Evolutionary conservation across 2,329 filamentous ascomycete genomes (phyloP).

Genomic region (Colletotrichum magnum): DNA sequence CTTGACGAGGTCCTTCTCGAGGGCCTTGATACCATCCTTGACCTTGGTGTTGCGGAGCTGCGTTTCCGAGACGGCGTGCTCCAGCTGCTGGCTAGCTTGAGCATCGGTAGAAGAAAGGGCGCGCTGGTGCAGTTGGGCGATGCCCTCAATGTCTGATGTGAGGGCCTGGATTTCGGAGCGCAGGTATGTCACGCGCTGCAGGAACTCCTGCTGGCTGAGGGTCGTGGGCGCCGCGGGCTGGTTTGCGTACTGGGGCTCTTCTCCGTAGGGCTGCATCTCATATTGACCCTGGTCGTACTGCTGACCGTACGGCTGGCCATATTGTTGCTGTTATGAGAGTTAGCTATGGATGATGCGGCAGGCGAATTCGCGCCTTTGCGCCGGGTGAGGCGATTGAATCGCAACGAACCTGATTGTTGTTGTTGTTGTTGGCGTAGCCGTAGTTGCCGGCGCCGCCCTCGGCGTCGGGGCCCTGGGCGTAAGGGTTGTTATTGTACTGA

Average conservation of each 20-base stretch:
- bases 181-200: conserved; percentile 75
- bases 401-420: conserved; percentile 55
- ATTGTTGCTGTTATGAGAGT: conserved; percentile 39
- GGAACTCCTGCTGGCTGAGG: conserved; percentile 77
- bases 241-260: conserved; percentile 46
- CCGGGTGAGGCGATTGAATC: background rate
- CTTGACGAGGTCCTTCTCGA: conserved; percentile 79
- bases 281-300: conserved; percentile 58
- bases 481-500: conserved; percentile 76
- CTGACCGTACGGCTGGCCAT: conserved; percentile 45
- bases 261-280: conserved; percentile 68
- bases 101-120: conserved; percentile 76
- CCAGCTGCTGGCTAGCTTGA: conserved; percentile 69
- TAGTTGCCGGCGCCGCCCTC: conserved; percentile 64
- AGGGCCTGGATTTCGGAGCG: conserved; percentile 78
- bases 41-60: conserved; percentile 82
- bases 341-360: background rate
- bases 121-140: conserved; percentile 79
- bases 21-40: conserved; percentile 82
- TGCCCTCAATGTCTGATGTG: conserved; percentile 76
- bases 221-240: conserved; percentile 42
- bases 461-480: conserved; percentile 66
- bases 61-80: conserved; percentile 78
- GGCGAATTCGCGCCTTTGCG: background rate
- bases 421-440: conserved; percentile 50